Base-by-base conservation (phyloP, 2,329 filamentous ascomycete species). In the Periglandula ipomoeae region DNA sequence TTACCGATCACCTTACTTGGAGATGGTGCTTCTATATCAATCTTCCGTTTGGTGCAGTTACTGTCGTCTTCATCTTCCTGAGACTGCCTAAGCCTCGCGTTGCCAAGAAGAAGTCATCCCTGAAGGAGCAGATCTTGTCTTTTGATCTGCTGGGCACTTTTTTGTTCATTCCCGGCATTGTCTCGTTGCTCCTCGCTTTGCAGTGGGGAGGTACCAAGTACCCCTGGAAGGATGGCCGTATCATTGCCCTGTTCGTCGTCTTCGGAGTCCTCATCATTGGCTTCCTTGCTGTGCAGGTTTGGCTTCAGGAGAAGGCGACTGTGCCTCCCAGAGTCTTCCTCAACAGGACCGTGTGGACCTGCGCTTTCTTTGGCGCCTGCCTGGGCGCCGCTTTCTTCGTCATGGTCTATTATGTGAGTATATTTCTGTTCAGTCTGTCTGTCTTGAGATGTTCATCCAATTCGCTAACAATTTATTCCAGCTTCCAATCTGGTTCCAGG, bases 181-280 rank as follows among this genome's bases (percentile, higher is more conserved):
- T 75, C 19, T 76, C 70, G 52, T 62, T 75, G 17, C 56, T 77
- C 0, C 61, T 78, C 0, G 73, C 73, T n/a, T 61, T 78, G 5
- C 72, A 76, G 50, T 77, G 71, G 71, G 70, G 70, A 23, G 70
- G 69, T 7, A 59, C 59, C 27, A 64, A 61, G 46, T 68, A 69
- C 38, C 49, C 53, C 4, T 64, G 50, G 50, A 26, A 17, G 13
- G 44, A 52, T 10, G 50, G 47, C 17, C 50, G 47, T 44, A 52
- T 52, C 44, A 47, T 52, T 11, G 44, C 47, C 24, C 26, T 52
- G 20, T 52, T 50, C 30, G 47, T 52, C 19, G 34, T 52, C 24
- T 52, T 50, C 45, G 50, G 17, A 8, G 23, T 52, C 1, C 47
- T 52, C 32, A 49, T 52, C 9, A 23, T 35, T 15, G 47, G 32